Conservation (phyloP, 306 rosid genomes). For the Begonia masoniana region DNA sequence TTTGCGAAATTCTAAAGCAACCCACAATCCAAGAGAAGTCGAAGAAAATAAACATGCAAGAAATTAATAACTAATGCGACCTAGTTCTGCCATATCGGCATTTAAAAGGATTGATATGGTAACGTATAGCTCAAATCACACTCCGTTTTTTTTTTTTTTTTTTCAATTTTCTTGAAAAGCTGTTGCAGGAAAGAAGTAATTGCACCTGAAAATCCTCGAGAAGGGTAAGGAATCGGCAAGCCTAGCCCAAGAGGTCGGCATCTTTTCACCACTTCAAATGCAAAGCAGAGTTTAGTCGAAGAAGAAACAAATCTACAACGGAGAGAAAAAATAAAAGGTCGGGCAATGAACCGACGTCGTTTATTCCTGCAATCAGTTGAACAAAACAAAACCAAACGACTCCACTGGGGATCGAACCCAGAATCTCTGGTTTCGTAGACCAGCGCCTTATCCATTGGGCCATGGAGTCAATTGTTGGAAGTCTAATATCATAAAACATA, state of each 20-base stretch:
- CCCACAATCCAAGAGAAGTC: too few relatives aligned
- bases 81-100: too few relatives aligned
- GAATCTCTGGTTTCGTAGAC: conserved; percentile 84
- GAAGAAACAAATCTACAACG: too few relatives aligned
- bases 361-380: not conserved
- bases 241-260: conserved; percentile 26
- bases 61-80: too few relatives aligned
- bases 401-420: conserved; percentile 36
- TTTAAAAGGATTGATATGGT: too few relatives aligned
- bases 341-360: conserved; percentile 4
- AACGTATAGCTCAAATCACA: too few relatives aligned
- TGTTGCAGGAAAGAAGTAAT: not conserved
- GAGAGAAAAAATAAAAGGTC: too few relatives aligned
- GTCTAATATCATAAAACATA: too few relatives aligned
- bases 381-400: conserved; percentile 2
- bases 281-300: not conserved
- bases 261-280: conserved; percentile 1
- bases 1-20: too few relatives aligned
- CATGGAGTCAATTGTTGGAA: conserved; percentile 19
- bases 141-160: too few relatives aligned
- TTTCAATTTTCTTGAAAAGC: too few relatives aligned
- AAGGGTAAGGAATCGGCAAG: conserved; percentile 46
- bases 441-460: conserved; percentile 98
- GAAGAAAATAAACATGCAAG: too few relatives aligned
- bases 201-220: conserved; percentile 51